These are phyloP conservation scores for Emericellopsis terricola DNA, from an alignment of 495 filamentous ascomycete genomes.

Conservation along the genomic window DNA sequence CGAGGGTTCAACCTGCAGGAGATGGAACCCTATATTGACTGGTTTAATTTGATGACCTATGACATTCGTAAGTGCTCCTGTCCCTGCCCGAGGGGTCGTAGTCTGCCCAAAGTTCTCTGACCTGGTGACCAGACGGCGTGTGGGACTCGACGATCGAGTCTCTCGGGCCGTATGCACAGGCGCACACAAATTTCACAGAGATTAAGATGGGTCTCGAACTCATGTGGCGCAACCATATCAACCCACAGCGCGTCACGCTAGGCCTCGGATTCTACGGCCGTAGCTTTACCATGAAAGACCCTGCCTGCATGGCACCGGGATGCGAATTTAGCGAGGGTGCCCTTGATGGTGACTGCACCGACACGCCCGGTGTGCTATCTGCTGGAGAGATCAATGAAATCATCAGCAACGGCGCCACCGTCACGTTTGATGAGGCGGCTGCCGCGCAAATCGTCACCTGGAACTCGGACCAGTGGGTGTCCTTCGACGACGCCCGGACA, in stretches of 20 bases:
- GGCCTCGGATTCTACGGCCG: slow-evolving; percentile 37
- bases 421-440: slow-evolving; percentile 6
- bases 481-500: slow-evolving; percentile 23
- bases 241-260: slow-evolving; percentile 21
- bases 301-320: slow-evolving; percentile 6
- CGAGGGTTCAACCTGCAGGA: slow-evolving; percentile 27
- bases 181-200: slow-evolving; percentile 37
- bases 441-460: slow-evolving; percentile 20
- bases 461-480: slow-evolving; percentile 28
- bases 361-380: slow-evolving; percentile 12
- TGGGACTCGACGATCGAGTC: slow-evolving; percentile 9
- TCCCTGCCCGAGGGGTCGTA: no score
- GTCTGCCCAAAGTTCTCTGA: no score
- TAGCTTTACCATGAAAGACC: slow-evolving; percentile 8
- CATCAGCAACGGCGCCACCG: slow-evolving; percentile 1
- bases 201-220: slow-evolving; percentile 27
- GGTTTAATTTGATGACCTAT: slow-evolving; percentile 40
- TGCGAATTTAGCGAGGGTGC: slow-evolving; percentile 12
- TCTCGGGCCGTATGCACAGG: slow-evolving; percentile 14
- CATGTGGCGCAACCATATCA: slow-evolving; percentile 30
- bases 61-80: no score
- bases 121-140: slow-evolving; percentile 14
- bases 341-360: slow-evolving; percentile 12
- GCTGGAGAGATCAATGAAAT: slow-evolving; percentile 19
- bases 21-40: slow-evolving; percentile 24